A percentile compares a stretch with the other conserved stretches of the same genome.
Evolutionary conservation across 139 green algal species (phyloP).

Genomic region (Diplosphaera chodatii): DNA sequence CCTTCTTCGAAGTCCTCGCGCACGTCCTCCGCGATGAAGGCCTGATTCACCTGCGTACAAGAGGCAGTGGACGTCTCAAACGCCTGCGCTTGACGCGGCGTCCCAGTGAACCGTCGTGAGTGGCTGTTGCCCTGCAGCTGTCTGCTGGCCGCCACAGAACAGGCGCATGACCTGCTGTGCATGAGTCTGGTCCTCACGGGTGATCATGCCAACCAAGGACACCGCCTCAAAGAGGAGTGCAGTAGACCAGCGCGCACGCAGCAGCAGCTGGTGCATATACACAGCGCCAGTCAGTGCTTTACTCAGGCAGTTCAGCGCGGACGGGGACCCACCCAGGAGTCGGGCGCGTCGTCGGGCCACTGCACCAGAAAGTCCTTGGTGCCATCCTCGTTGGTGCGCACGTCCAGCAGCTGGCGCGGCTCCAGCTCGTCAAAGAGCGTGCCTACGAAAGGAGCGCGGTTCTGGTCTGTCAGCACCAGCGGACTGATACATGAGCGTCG

Average conservation of each 20-base stretch:
- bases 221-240: too few species aligned
- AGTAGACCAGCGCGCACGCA: neutral
- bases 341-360: conserved; percentile 39
- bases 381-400: conserved; percentile 22
- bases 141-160: too few species aligned
- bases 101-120: neutral
- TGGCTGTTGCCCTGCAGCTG: neutral
- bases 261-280: too few species aligned
- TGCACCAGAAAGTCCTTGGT: conserved; percentile 63
- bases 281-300: neutral
- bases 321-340: conserved; percentile 16
- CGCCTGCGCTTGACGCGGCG: neutral
- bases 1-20: conserved; percentile 66
- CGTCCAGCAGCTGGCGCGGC: conserved; percentile 41
- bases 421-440: conserved; percentile 79
- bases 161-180: too few species aligned
- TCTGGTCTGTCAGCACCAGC: too few species aligned
- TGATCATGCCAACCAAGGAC: too few species aligned
- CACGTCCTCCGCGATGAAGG: conserved; percentile 57
- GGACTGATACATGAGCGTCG: too few species aligned
- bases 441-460: too few species aligned
- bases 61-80: too few species aligned
- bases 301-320: too few species aligned
- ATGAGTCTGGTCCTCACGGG: too few species aligned
- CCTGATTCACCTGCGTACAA: conserved; percentile 39